phyloP scores from a whole-genome alignment of 352 stramenopile species.

The Phytopythium sindhum region DNA sequence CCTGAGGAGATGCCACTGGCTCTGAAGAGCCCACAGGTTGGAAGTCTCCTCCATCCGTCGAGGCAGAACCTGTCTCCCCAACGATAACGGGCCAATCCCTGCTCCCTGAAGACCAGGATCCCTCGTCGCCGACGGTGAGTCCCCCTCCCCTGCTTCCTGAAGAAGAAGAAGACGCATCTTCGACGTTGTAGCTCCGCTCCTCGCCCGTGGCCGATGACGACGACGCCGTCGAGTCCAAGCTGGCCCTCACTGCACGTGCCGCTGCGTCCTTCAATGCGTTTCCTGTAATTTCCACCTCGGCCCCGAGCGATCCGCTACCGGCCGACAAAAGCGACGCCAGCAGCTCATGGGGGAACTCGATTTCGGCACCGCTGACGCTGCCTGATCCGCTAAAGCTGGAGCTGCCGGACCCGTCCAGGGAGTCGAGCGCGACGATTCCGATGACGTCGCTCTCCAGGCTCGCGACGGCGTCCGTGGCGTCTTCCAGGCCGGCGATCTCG shows the following conservation, averaged over 20 bases:
- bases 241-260: background rate
- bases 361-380: slow-evolving; percentile 1
- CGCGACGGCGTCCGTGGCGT: slow-evolving; percentile 2
- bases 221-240: background rate
- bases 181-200: slow-evolving; percentile 2
- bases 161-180: background rate
- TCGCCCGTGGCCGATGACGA: background rate
- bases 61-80: background rate
- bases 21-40: background rate
- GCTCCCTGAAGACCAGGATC: background rate
- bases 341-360: slow-evolving; percentile 1
- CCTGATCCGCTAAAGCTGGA: slow-evolving; percentile 3
- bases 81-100: background rate
- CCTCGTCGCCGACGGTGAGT: background rate
- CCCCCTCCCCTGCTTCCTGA: background rate
- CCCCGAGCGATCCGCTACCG: background rate
- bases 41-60: background rate
- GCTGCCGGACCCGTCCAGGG: background rate
- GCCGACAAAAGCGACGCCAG: background rate
- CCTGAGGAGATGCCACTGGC: background rate
- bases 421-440: slow-evolving; percentile 3
- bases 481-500: slow-evolving; percentile 6
- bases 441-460: background rate
- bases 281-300: no score
- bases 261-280: background rate